Conservation (phyloP, 345 rosid genomes). For the Pistacia vera region DNA sequence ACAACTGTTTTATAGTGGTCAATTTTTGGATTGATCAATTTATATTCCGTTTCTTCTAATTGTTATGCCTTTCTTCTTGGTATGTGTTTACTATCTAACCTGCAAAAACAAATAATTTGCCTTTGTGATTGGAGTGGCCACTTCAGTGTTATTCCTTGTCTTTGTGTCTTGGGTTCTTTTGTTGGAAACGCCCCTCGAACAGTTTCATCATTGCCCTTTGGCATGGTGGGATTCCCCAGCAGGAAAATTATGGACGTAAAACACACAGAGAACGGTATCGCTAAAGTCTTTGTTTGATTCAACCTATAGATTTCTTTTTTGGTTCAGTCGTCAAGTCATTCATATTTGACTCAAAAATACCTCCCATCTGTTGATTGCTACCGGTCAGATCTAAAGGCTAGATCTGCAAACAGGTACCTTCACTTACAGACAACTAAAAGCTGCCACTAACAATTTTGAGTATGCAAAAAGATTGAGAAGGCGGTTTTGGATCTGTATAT, state of each 20-base stretch:
- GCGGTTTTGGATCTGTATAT: slow-evolving; percentile 22
- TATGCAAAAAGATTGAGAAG: slow-evolving; percentile 19
- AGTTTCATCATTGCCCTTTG: too few relatives aligned
- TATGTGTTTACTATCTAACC: background rate
- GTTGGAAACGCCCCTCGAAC: slow-evolving; percentile 20
- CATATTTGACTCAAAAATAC: background rate
- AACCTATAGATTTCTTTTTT: background rate
- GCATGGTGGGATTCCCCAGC: too few relatives aligned
- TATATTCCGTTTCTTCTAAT: too few relatives aligned
- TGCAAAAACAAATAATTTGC: background rate
- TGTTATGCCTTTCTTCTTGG: too few relatives aligned
- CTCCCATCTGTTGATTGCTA: background rate
- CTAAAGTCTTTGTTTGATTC: background rate
- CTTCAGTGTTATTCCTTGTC: slow-evolving; percentile 6
- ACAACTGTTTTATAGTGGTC: too few relatives aligned
- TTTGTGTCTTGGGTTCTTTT: slow-evolving; percentile 13
- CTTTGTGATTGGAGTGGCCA: slow-evolving; percentile 17
- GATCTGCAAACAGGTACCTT: slow-evolving; percentile 33
- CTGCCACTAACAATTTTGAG: slow-evolving; percentile 18
- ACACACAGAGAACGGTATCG: slow-evolving; percentile 15
- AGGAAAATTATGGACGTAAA: background rate
- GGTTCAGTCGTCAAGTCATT: too few relatives aligned
- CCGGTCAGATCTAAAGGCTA: slow-evolving; percentile 20
- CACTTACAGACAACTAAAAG: slow-evolving; percentile 17
- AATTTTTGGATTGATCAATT: too few relatives aligned